Conservation (phyloP, 1,284 basidiomycete species). For the Trichosporon sp. region DNA sequence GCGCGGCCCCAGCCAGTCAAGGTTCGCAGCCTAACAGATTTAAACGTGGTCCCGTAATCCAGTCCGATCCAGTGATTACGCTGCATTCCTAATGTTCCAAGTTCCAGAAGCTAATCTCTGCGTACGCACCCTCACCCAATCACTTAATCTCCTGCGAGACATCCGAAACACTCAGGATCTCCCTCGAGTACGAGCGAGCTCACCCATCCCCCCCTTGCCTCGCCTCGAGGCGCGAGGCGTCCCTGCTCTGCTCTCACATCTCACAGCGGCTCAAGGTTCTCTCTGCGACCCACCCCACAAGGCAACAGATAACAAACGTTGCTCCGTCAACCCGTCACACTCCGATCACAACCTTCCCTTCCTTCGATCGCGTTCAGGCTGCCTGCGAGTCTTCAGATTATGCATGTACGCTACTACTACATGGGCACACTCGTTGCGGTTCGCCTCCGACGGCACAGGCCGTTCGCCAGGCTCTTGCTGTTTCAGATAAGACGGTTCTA, state of each 20-base stretch:
- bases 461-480: background rate
- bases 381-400: background rate
- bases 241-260: too few species aligned
- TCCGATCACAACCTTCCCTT: background rate
- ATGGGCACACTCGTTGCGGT: background rate
- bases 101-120: background rate
- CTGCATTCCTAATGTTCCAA: background rate
- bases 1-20: background rate
- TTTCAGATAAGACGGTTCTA: background rate
- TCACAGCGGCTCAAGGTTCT: background rate
- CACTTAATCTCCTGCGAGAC: background rate
- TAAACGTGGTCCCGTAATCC: background rate
- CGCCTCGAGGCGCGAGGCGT: too few species aligned
- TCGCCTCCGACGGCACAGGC: background rate
- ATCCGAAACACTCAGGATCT: background rate
- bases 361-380: background rate
- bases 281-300: background rate
- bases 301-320: background rate
- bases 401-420: slow-evolving; percentile 1
- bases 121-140: background rate
- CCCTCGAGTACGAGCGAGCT: too few species aligned
- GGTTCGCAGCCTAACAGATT: background rate
- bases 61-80: background rate
- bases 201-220: too few species aligned
- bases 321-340: background rate